Base-by-base conservation (phyloP, 2,329 filamentous ascomycete species). In the Nemania sp. region DNA sequence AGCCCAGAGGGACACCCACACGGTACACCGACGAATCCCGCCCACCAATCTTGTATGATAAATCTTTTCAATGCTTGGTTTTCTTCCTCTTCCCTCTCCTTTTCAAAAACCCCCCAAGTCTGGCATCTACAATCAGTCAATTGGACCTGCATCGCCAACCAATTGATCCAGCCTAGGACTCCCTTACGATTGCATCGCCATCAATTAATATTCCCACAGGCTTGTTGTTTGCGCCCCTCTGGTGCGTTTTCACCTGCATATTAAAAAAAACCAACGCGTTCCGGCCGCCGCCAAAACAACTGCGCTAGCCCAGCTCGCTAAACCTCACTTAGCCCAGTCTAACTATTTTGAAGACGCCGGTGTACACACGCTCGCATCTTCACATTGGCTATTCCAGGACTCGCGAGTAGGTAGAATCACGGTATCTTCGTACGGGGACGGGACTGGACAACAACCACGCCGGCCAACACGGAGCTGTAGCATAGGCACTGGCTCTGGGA, bases 281-380 rank as follows among this genome's bases (percentile, higher is more conserved):
- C 66, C 49, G 48, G 43, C 55, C 45, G 45, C 67, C 32, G 55
- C 68, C 7, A 29, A 29, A 29, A 48, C 66, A n/a, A 39, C 62
- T 66, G 67, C 70, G 70, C 70, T 72, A 72, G 59, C 59, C 53
- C 47, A 15, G 35, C 61, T 65, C 56, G 61, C 63, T 65, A 69
- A 46, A 67, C 69, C 64, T 69, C 69, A 69, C 69, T 72, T 69
- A 72, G 67, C 66, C 68, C 67, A 65, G 66, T 66, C 69, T 70
- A 71, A 68, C 69, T 60, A 55, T 59, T 67, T 65, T 65, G 57
- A 67, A 62, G 61, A 50, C 57, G 54, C 65, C 59, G 53, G 61
- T 47, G 25, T 29, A 21, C 50, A 35, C 57, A 46, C 46, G 49
- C 45, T 25, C 54, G 54, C 57, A 56, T 57, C 56, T 60, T 34